A percentile compares a stretch with the other conserved stretches of the same genome.
Evolutionary conservation across 1,284 basidiomycete species (phyloP).

Genomic region (Cryptococcus maquisensis): DNA sequence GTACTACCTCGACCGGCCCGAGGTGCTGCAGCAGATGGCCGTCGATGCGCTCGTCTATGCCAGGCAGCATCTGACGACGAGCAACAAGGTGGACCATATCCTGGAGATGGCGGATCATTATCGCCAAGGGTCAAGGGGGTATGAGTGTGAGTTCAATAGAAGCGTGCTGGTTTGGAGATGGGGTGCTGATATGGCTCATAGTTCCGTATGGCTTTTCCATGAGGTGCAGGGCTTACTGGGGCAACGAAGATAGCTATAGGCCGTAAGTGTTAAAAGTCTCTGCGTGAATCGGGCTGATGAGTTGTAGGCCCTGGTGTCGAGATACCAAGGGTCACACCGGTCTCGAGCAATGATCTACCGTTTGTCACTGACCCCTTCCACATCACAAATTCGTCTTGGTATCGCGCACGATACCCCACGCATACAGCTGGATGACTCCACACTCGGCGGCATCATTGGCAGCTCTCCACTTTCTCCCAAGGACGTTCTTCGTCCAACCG

Average conservation of each 20-base stretch:
- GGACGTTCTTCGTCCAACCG: too few relatives aligned
- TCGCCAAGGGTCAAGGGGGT: conserved; percentile 35
- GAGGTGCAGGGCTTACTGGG: conserved; percentile 43
- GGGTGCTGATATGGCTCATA: conserved; percentile 2
- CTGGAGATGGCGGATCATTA: conserved; percentile 39
- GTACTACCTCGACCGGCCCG: conserved; percentile 32
- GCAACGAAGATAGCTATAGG: conserved; percentile 19
- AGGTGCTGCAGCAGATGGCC: conserved; percentile 40
- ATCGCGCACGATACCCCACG: too few relatives aligned
- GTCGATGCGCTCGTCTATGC: conserved; percentile 44
- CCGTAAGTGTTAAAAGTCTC: conserved; percentile 21
- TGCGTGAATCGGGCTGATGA: not conserved
- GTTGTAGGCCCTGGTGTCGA: not conserved
- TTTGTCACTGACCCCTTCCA: too few relatives aligned
- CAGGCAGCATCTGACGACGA: conserved; percentile 39
- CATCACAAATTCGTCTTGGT: too few relatives aligned
- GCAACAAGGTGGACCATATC: conserved; percentile 38
- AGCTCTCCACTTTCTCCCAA: too few relatives aligned
- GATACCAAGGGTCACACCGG: not conserved
- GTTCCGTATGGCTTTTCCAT: conserved; percentile 40
- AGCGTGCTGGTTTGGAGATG: not conserved
- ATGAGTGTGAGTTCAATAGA: conserved; percentile 36
- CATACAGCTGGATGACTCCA: too few relatives aligned
- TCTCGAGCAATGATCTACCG: not conserved
- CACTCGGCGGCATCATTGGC: too few relatives aligned